A percentile compares a stretch with the other conserved stretches of the same genome.
phyloP scores from a whole-genome alignment of 495 filamentous ascomycete genomes.

The Jackrogersella multiformis region DNA sequence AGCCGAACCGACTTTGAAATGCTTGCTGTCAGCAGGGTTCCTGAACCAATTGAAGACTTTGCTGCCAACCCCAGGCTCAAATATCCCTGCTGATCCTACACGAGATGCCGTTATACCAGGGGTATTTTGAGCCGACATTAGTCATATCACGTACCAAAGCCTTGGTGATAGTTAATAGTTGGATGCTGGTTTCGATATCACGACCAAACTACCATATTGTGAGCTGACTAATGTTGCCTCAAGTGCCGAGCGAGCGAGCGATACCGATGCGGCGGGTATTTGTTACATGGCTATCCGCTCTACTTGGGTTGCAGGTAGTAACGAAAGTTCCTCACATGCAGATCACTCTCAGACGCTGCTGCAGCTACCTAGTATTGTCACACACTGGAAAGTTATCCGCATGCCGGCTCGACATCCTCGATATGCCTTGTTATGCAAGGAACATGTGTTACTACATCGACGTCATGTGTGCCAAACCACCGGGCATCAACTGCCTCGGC shows the following conservation, averaged over 20 bases:
- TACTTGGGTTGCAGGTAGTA: constrained; percentile 11
- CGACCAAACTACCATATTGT: background rate
- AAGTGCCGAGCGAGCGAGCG: constrained; percentile 8
- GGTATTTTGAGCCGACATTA: constrained; percentile 3
- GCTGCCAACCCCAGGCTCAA: constrained; percentile 14
- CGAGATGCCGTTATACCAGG: constrained; percentile 15
- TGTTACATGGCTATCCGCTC: too few species aligned
- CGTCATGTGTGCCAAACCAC: constrained; percentile 19
- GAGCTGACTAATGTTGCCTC: constrained; percentile 11
- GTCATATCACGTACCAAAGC: constrained; percentile 3
- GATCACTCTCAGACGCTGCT: constrained; percentile 14
- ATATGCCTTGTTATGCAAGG: constrained; percentile 40
- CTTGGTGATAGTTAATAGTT: constrained; percentile 3
- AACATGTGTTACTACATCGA: constrained; percentile 14
- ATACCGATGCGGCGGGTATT: constrained; percentile 23
- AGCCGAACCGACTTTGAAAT: constrained; percentile 12
- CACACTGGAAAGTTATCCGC: constrained; percentile 15
- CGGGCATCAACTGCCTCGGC: constrained; percentile 9
- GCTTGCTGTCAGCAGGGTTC: constrained; percentile 21
- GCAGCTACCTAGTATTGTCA: constrained; percentile 8
- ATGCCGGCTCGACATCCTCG: constrained; percentile 22
- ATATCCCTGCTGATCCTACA: constrained; percentile 25
- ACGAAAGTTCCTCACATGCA: constrained; percentile 14
- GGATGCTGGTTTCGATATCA: constrained; percentile 3
- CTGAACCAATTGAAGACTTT: constrained; percentile 23